Evolutionary conservation across 202 grass and related monocot genomes (phyloP), one percentile per base, ranked within the genome.

Genomic region (Digitaria exilis): DNA sequence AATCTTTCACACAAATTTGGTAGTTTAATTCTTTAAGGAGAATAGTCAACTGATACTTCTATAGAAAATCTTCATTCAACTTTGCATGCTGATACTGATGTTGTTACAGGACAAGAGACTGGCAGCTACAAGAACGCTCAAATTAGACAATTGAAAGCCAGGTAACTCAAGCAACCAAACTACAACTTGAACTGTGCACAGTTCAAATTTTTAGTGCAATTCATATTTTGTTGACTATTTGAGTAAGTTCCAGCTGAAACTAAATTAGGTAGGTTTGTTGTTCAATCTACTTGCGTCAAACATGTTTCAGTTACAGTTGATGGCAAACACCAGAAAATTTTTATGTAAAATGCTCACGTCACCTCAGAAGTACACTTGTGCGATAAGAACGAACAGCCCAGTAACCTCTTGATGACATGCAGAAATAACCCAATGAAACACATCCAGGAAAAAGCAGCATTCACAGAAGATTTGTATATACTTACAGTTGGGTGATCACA

Each of bases 401-500:
- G 41, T 64, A 19, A 28, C 11, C 22, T 28, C 4, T 51, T 64
- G 5, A 44, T 6, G n/a, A 1, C 49, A 44, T 37, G 0, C 19
- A 84, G 70, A 29, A 70, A 65, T 29, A 70, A 13, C 4, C n/a
- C 41, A 25, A 66, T 39, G 14, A 28, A 52, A 55, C 19, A 82
- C 5, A 48, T 4, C 48, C 34, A 18, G 4, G 24, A 21, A 54
- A 7, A 56, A 79, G 44, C 41, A 35, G 84, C 42, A 62, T 21
- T 39, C 9, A 2, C 1, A 25, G 43, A 74, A 52, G 9, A 84
- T 75, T 70, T 2, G 50, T 18, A 45, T 60, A 35, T 17, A 88
- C 85, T 94, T 83, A 96, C 96, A 99, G 59, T 68, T 94, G 91
- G 51, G 93, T 96, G 84, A 99, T 87, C 22, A 96, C 87, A 82